Base-by-base conservation (phyloP, 495 filamentous ascomycete genomes). In the Ramalina peruviana region DNA sequence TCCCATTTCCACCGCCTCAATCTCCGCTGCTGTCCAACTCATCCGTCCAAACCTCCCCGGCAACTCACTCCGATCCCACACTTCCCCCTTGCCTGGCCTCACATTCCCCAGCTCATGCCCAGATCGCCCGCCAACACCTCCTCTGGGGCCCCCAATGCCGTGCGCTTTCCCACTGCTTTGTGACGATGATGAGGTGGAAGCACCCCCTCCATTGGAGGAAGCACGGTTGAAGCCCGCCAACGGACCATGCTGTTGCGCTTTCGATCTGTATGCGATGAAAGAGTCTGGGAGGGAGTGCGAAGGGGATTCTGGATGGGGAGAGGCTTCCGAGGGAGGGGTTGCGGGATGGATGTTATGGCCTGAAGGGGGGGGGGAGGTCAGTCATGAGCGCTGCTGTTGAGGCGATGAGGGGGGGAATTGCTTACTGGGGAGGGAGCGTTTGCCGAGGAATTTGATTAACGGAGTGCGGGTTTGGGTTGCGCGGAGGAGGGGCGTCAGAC, bases 231-330 rank as follows among this genome's bases (percentile, higher is more conserved):
- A 73, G 54, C 74, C 74, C 51, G 65, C 72, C 43, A 97, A 79
- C 10, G 92, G 92, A 19, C 92, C 92, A 65, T 95, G 89, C 63
- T 95, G 90, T 66, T 88, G 84, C 23, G 90, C 93, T 67, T 87
- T 86, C 62, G 82, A 78, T 59, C 92, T 82, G 78, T 98, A 98
- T 58, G 79, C 71, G 53, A 86, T 87, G 73, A 98, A 98, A 40
- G 83, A 83, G 56, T 81, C 74, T 37, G 80, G 80, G 17, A 83
- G 74, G 42, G 57, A 43, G 36, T 71, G 58, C 4, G 74, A 58
- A 59, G 87, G 85, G 41, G 83, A 80, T 40, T 79, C 75, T 27
- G 79, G 79, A 63, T 83, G 78, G 40, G 73, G 68, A 40, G 17
- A 7, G 65, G 70, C 58, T 68, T 54, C 45, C 10, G 33, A 16